A percentile compares a stretch with the other conserved stretches of the same genome.
Evolutionary conservation across 2,329 filamentous ascomycete species (phyloP).

Genomic region (Pseudopyricularia cyperi): DNA sequence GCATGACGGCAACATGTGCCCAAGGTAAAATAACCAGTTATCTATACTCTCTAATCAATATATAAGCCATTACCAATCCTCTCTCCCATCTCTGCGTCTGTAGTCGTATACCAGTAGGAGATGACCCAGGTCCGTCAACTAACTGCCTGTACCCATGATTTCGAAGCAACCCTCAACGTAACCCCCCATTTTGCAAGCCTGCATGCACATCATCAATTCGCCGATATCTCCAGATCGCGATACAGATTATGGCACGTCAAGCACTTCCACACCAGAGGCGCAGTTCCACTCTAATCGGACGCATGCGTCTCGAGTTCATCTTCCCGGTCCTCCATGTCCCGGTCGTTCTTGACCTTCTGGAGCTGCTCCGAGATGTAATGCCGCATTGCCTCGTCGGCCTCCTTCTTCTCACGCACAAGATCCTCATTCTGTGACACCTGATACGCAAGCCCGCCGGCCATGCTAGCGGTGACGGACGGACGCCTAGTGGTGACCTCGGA

Average conservation of each 20-base stretch:
- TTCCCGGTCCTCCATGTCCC: conserved; percentile 24
- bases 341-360: conserved; percentile 52
- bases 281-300: conserved; percentile 3
- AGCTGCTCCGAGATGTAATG: conserved; percentile 75
- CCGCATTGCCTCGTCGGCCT: conserved; percentile 60
- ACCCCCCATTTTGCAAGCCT: neutral
- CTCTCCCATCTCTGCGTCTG: neutral
- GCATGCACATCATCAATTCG: neutral
- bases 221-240: neutral
- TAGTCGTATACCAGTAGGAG: neutral
- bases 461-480: conserved; percentile 9
- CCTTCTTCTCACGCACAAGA: conserved; percentile 30
- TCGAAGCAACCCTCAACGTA: neutral
- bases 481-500: conserved; percentile 19
- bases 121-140: neutral
- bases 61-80: neutral
- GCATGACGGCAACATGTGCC: neutral
- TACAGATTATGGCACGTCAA: neutral
- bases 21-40: neutral
- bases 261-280: neutral
- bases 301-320: conserved; percentile 35
- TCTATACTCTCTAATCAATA: neutral
- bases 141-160: neutral
- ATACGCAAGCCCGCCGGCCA: conserved; percentile 1
- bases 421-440: conserved; percentile 40